phyloP scores from a whole-genome alignment of 139 green algal genomes.

The Picochlorum costavermella region DNA sequence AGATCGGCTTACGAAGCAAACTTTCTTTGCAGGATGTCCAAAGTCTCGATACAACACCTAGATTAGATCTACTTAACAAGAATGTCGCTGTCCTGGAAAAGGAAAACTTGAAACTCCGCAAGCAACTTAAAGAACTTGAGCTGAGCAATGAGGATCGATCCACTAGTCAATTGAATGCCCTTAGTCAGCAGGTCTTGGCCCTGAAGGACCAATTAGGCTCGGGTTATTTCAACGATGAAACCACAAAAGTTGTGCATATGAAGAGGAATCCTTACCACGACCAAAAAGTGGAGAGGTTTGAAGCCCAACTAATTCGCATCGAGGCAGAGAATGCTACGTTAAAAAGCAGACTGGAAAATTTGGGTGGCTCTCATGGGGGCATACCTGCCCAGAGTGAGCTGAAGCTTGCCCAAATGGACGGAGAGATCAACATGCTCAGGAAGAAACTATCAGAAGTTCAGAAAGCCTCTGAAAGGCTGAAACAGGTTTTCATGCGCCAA shows the following conservation, averaged over 20 bases:
- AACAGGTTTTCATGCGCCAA: conserved; percentile 63
- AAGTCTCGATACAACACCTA: too few relatives aligned
- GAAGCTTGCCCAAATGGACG: conserved; percentile 29
- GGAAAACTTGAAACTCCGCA: too few relatives aligned
- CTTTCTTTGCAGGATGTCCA: too few relatives aligned
- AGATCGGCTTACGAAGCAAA: too few relatives aligned
- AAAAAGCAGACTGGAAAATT: neutral
- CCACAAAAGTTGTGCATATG: conserved; percentile 66
- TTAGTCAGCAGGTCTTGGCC: conserved; percentile 7
- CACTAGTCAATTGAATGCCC: neutral
- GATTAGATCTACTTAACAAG: too few relatives aligned
- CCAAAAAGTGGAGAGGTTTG: conserved; percentile 10
- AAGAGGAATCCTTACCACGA: conserved; percentile 60
- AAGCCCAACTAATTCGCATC: conserved; percentile 17
- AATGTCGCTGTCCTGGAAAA: too few relatives aligned
- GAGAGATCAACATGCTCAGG: conserved; percentile 20
- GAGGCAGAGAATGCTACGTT: conserved; percentile 27
- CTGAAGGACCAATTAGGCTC: conserved; percentile 46
- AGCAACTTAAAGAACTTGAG: too few relatives aligned
- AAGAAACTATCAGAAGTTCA: conserved; percentile 24
- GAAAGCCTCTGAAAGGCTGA: conserved; percentile 42
- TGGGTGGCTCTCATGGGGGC: neutral
- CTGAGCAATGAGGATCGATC: too few relatives aligned
- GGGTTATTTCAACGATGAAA: conserved; percentile 52
- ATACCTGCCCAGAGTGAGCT: conserved; percentile 10